These are phyloP conservation scores for Daldinia sp. DNA, from an alignment of 2,329 filamentous ascomycete species.

Conservation along the genomic window DNA sequence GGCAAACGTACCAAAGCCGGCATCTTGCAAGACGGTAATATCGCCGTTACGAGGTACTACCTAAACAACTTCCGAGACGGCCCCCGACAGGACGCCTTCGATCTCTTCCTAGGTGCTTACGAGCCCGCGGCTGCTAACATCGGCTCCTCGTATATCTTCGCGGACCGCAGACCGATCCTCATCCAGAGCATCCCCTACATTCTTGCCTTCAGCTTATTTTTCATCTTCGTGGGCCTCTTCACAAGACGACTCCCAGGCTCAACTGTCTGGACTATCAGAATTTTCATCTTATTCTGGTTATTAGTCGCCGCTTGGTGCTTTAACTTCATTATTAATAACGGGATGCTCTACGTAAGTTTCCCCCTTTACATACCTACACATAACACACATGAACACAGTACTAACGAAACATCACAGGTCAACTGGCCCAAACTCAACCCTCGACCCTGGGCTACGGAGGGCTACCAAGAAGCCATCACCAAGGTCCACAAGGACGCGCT, in stretches of 20 bases:
- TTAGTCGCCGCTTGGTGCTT: slow-evolving; percentile 73
- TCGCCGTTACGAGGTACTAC: slow-evolving; percentile 88
- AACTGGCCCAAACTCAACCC: slow-evolving; percentile 99
- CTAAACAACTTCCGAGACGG: slow-evolving; percentile 96
- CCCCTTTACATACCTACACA: not conserved
- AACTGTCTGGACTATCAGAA: slow-evolving; percentile 78
- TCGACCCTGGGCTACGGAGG: slow-evolving; percentile 83
- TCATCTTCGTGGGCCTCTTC: slow-evolving; percentile 77
- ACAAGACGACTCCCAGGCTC: slow-evolving; percentile 76
- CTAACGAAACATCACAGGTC: slow-evolving; percentile 65
- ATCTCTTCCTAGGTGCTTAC: slow-evolving; percentile 90
- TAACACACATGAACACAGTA: not conserved
- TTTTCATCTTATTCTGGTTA: slow-evolving; percentile 84
- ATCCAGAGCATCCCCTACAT: slow-evolving; percentile 96
- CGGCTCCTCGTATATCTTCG: slow-evolving; percentile 78
- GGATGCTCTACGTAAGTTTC: slow-evolving; percentile 88
- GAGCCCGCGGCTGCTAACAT: slow-evolving; percentile 76
- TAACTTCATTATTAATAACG: slow-evolving; percentile 82
- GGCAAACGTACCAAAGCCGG: slow-evolving; percentile 87
- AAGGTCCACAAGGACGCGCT: slow-evolving; percentile 84
- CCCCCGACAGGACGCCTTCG: slow-evolving; percentile 92
- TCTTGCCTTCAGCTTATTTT: slow-evolving; percentile 83
- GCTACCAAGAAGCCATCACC: slow-evolving; percentile 84
- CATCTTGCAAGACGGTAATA: slow-evolving; percentile 84
- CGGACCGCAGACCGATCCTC: slow-evolving; percentile 82